Percentiles rank a stretch among this genome's conserved stretches.
Evolutionary conservation across 2,329 filamentous ascomycete species (phyloP).

Genomic region (Penicillium glabrum): DNA sequence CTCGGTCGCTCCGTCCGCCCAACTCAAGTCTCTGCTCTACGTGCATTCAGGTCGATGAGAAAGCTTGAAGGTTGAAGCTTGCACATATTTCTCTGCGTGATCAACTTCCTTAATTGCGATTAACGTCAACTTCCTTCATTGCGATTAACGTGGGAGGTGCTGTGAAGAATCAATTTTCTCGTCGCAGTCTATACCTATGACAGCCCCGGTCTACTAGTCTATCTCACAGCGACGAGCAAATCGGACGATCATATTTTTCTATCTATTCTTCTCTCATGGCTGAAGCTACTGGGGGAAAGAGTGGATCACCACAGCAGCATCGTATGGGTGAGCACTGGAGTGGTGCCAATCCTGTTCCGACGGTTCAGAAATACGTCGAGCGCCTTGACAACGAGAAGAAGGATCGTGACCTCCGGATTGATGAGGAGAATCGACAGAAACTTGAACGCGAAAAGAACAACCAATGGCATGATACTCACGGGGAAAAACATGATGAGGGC

Average conservation of each 20-base stretch:
- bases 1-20: background rate
- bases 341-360: constrained; percentile 79
- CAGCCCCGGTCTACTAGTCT: background rate
- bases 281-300: background rate
- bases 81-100: background rate
- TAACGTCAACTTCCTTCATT: background rate
- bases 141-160: background rate
- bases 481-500: constrained; percentile 33
- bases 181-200: background rate
- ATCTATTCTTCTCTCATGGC: background rate
- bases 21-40: background rate
- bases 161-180: background rate
- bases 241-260: background rate
- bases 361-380: constrained; percentile 79
- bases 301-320: constrained; percentile 33
- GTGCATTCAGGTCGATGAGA: background rate
- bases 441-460: constrained; percentile 5
- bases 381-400: constrained; percentile 77
- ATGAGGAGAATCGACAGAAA: constrained; percentile 49
- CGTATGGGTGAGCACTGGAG: constrained; percentile 72
- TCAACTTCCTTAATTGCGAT: background rate
- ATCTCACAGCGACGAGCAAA: background rate
- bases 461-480: constrained; percentile 26
- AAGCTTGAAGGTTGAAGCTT: background rate
- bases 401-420: constrained; percentile 69